Evolutionary conservation across 441 rosid species (phyloP).

Genomic region (Eutrema salsugineum): DNA sequence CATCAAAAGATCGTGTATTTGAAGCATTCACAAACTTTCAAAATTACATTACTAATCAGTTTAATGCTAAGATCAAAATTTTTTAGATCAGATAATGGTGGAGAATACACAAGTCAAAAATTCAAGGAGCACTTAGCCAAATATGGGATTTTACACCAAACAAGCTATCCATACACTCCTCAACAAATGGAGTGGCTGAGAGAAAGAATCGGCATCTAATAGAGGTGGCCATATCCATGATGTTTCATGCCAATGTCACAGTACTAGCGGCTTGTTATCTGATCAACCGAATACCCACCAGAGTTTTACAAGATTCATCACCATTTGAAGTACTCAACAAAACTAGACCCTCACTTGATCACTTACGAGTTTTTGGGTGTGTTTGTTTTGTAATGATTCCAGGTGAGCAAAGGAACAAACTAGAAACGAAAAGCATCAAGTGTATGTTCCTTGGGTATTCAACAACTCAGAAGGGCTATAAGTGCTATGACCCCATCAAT

Average conservation of each 20-base stretch:
- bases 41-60: background rate
- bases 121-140: background rate
- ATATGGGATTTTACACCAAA: background rate
- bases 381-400: background rate
- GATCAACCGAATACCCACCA: background rate
- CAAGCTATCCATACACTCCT: background rate
- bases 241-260: background rate
- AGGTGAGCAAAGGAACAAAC: background rate
- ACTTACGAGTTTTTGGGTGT: background rate
- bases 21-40: background rate
- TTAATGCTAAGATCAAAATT: background rate
- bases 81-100: background rate
- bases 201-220: background rate
- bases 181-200: background rate
- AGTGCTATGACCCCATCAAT: no score
- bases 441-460: background rate
- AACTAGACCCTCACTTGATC: background rate
- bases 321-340: background rate
- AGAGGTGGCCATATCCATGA: background rate
- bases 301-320: rapidly evolving
- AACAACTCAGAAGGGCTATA: no score
- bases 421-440: background rate
- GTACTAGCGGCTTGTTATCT: background rate
- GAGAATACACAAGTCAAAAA: background rate
- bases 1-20: background rate